Evolutionary conservation across 2,329 filamentous ascomycete species (phyloP).

Genomic region (Claviceps capensis): DNA sequence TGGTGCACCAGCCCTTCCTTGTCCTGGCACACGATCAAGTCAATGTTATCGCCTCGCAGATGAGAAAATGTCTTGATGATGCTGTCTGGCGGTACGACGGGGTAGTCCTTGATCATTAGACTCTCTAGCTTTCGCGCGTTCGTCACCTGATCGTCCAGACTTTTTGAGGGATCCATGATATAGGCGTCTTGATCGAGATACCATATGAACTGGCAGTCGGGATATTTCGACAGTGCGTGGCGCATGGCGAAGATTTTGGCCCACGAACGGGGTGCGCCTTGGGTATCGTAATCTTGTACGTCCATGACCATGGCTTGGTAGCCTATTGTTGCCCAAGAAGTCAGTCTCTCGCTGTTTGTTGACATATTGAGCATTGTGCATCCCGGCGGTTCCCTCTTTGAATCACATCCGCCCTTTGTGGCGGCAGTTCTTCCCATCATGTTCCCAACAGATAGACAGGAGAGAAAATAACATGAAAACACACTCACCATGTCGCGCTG

Average conservation of each 20-base stretch:
- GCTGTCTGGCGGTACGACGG: constrained; percentile 87
- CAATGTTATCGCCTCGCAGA: constrained; percentile 62
- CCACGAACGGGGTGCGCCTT: constrained; percentile 50
- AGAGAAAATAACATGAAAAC: too few relatives aligned
- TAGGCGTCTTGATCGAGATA: constrained; percentile 72
- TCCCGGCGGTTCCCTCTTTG: too few relatives aligned
- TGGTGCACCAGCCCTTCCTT: constrained; percentile 60
- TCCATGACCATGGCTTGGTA: constrained; percentile 77
- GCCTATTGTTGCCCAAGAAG: background rate
- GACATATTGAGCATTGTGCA: too few relatives aligned
- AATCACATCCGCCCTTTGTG: too few relatives aligned
- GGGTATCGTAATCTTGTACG: constrained; percentile 60
- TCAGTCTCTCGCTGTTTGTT: background rate
- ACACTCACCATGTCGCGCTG: constrained; percentile 64
- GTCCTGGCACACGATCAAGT: constrained; percentile 77
- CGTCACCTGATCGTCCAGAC: constrained; percentile 60
- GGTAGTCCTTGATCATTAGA: constrained; percentile 70
- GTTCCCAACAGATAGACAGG: too few relatives aligned
- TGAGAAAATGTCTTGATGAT: constrained; percentile 91
- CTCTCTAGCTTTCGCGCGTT: constrained; percentile 52
- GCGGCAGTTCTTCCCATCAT: too few relatives aligned
- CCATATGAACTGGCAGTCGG: constrained; percentile 72
- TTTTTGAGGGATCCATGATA: constrained; percentile 70
- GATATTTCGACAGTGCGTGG: constrained; percentile 72
- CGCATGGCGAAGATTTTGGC: constrained; percentile 72